Percentiles rank a stretch among this genome's conserved stretches.
These are phyloP conservation scores for Alternaria gansuensis DNA, from an alignment of 2,329 filamentous ascomycete species.

Conservation along the genomic window DNA sequence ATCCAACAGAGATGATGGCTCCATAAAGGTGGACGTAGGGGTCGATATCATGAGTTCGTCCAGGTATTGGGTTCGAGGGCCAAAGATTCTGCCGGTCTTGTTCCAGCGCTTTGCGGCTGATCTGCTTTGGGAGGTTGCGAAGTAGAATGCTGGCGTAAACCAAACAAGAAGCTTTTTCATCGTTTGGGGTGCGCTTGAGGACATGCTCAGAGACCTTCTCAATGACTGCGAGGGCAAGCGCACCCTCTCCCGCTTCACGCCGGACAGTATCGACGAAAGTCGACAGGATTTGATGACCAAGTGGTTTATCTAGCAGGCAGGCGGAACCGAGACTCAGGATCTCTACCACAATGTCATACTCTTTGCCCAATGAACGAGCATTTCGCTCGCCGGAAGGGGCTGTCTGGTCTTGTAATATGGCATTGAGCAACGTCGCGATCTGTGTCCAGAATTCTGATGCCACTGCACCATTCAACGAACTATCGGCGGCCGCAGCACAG, in stretches of 20 bases:
- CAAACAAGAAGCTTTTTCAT: conserved; percentile 32
- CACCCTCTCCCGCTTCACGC: conserved; percentile 71
- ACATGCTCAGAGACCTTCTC: conserved; percentile 71
- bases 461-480: conserved; percentile 33
- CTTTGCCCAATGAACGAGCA: conserved; percentile 64
- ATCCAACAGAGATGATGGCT: conserved; percentile 64
- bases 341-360: conserved; percentile 74
- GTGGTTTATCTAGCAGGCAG: conserved; percentile 35
- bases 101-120: conserved; percentile 64
- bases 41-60: conserved; percentile 57
- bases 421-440: conserved; percentile 33
- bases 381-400: conserved; percentile 36
- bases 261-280: conserved; percentile 65
- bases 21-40: conserved; percentile 73
- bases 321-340: conserved; percentile 70
- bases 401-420: conserved; percentile 36
- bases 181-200: conserved; percentile 28
- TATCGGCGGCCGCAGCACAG: conserved; percentile 38
- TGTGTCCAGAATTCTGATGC: conserved; percentile 42
- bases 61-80: conserved; percentile 60
- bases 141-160: conserved; percentile 50
- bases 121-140: conserved; percentile 50
- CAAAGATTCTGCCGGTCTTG: conserved; percentile 72
- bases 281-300: conserved; percentile 61
- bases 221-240: conserved; percentile 70